phyloP scores from a whole-genome alignment of 1,284 basidiomycete species.

The Boletus smithii region DNA sequence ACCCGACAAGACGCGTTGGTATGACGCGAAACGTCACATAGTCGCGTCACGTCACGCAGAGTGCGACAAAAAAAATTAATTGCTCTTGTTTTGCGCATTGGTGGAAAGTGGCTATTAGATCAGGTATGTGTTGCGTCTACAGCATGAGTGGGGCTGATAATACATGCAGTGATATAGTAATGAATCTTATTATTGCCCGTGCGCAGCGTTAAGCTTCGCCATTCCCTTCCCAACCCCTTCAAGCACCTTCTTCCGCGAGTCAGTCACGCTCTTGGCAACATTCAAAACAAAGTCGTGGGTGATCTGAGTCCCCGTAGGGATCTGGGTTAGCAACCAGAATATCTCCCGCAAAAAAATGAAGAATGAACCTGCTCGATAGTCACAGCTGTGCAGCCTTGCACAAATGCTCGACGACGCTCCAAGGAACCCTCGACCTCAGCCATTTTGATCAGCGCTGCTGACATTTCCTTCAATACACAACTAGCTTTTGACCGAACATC shows the following conservation, averaged over 20 bases:
- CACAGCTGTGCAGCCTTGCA: constrained; percentile 47
- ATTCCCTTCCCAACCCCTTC: constrained; percentile 72
- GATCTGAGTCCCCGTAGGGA: constrained; percentile 52
- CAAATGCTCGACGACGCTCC: constrained; percentile 51
- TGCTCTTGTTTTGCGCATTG: too few species aligned
- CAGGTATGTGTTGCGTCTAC: constrained; percentile 17
- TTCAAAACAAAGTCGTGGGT: constrained; percentile 61
- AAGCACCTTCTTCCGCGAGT: constrained; percentile 65
- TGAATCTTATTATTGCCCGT: constrained; percentile 32
- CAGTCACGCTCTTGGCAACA: constrained; percentile 61
- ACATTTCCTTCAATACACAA: constrained; percentile 54
- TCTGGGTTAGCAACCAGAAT: background rate
- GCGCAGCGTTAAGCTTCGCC: constrained; percentile 47
- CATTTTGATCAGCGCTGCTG: constrained; percentile 46
- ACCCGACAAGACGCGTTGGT: constrained; percentile 17
- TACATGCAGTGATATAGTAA: constrained; percentile 8
- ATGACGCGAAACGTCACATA: constrained; percentile 30
- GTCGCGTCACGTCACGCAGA: constrained; percentile 18
- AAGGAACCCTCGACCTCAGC: constrained; percentile 49
- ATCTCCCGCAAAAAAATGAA: background rate
- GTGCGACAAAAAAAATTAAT: too few species aligned
- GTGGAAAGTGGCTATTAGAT: too few species aligned
- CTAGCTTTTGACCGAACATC: constrained; percentile 52
- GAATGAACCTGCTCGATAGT: constrained; percentile 42
- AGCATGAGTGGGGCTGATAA: constrained; percentile 29